Percentiles rank a stretch among this genome's conserved stretches.
Evolutionary conservation across 768 basidiomycete species (phyloP).

Genomic region (Kwoniella dendrophila): DNA sequence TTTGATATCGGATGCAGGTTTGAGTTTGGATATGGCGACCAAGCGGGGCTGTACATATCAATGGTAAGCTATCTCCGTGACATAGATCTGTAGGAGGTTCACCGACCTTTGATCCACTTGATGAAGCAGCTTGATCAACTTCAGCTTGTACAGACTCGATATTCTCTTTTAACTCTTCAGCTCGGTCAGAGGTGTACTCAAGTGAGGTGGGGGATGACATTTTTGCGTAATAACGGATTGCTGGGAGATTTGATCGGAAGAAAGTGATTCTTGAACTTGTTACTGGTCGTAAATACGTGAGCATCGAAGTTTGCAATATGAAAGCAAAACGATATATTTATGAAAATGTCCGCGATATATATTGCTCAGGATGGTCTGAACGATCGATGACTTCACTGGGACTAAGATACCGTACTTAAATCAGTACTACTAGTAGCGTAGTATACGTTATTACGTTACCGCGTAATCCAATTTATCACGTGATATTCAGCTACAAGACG

Average conservation of each 20-base stretch:
- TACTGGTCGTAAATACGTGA: background rate
- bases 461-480: too few relatives aligned
- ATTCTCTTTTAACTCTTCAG: slow-evolving; percentile 53
- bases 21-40: slow-evolving; percentile 91
- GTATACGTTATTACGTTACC: too few relatives aligned
- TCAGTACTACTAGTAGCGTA: too few relatives aligned
- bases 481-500: too few relatives aligned
- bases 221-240: slow-evolving; percentile 4
- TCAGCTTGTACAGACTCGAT: slow-evolving; percentile 47
- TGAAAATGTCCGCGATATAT: too few relatives aligned
- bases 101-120: slow-evolving; percentile 30
- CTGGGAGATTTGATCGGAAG: background rate
- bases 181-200: slow-evolving; percentile 49
- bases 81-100: background rate
- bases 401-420: too few relatives aligned
- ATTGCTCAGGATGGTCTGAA: too few relatives aligned
- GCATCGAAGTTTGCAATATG: too few relatives aligned
- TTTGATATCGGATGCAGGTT: slow-evolving; percentile 81
- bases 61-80: slow-evolving; percentile 22
- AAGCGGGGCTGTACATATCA: slow-evolving; percentile 58
- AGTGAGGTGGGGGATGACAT: slow-evolving; percentile 29
- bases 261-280: background rate
- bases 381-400: too few relatives aligned
- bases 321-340: too few relatives aligned
- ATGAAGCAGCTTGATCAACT: slow-evolving; percentile 37